Evolutionary conservation across 108 stramenopile species (phyloP).

Genomic region (Pseudonitzschia multiseries): DNA sequence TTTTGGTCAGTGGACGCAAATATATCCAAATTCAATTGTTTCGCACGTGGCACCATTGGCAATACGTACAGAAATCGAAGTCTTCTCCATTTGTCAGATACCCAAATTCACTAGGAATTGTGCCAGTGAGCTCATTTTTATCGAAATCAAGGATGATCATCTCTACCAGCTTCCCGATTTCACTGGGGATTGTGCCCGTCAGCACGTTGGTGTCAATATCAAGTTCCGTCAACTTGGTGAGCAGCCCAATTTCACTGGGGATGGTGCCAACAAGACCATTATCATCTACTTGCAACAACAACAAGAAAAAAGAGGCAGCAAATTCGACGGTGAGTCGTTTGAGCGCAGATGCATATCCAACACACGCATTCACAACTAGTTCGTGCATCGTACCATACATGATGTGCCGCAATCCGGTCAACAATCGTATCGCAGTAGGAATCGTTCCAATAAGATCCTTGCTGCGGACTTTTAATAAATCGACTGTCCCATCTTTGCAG

Average conservation of each 20-base stretch:
- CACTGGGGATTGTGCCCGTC: not conserved
- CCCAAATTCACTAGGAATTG: conserved; percentile 53
- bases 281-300: not conserved
- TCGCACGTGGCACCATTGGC: no score
- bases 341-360: not conserved
- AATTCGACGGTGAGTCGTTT: no score
- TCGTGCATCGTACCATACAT: not conserved
- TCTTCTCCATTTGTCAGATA: conserved; percentile 37
- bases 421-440: not conserved
- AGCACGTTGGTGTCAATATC: not conserved
- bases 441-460: not conserved
- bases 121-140: conserved; percentile 25
- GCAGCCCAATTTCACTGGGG: conserved; percentile 44
- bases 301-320: no score
- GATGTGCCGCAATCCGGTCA: not conserved
- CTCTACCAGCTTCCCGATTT: not conserved
- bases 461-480: not conserved
- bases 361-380: not conserved
- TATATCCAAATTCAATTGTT: no score
- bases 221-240: conserved; percentile 37
- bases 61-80: conserved; percentile 30
- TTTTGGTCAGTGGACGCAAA: no score
- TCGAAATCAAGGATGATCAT: not conserved
- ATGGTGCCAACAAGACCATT: conserved; percentile 51
- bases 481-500: not conserved